Evolutionary conservation across 2,329 filamentous ascomycete genomes (phyloP).

Genomic region (Verticillium dahliae): DNA sequence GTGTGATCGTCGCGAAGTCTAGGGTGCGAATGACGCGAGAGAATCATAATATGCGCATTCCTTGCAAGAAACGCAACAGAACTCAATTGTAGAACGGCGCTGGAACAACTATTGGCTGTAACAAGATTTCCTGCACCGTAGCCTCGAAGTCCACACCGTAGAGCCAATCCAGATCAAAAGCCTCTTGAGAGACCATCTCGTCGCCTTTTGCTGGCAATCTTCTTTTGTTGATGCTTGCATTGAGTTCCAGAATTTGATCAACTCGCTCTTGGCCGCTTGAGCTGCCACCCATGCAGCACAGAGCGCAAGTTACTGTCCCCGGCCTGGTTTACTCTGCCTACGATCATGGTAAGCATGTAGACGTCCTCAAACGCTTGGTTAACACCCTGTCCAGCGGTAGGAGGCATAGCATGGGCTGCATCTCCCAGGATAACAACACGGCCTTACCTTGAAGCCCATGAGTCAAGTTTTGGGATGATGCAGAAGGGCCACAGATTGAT

Average conservation of each 20-base stretch:
- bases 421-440: slow-evolving; percentile 40
- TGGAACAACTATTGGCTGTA: no score
- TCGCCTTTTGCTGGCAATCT: not conserved
- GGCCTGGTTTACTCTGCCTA: not conserved
- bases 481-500: slow-evolving; percentile 45
- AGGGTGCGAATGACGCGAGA: no score
- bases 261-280: not conserved
- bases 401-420: slow-evolving; percentile 41
- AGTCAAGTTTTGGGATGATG: slow-evolving; percentile 35
- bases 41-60: no score
- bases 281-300: not conserved
- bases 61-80: no score
- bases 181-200: slow-evolving; percentile 6
- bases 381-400: slow-evolving; percentile 37
- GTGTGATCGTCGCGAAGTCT: no score
- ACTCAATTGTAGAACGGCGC: no score
- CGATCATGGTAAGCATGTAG: not conserved
- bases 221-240: not conserved
- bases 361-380: slow-evolving; percentile 45
- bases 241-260: not conserved
- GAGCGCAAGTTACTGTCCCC: not conserved
- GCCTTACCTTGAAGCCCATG: slow-evolving; percentile 30
- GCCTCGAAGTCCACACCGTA: slow-evolving; percentile 30
- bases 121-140: slow-evolving; percentile 19
- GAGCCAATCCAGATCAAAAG: slow-evolving; percentile 33